Percentiles rank a stretch among this genome's conserved stretches.
Conservation (phyloP, 2,329 filamentous ascomycete species). For the Scedosporium aurantiacum region DNA sequence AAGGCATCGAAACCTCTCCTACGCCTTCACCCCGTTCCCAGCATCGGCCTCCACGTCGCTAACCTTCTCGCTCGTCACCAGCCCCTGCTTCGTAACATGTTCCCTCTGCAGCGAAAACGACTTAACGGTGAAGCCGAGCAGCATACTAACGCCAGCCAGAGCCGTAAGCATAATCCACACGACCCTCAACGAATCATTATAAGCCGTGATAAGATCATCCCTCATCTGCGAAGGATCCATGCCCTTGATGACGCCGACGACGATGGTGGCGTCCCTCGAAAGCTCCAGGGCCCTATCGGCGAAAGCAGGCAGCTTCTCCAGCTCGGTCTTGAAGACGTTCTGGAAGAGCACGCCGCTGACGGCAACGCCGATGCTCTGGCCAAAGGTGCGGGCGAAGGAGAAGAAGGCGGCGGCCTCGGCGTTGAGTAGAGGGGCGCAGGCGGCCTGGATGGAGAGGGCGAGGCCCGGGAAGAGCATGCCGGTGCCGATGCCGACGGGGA, state of each 20-base stretch:
- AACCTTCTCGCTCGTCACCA: conserved; percentile 11
- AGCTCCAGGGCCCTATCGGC: conserved; percentile 30
- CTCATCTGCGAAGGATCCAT: conserved; percentile 27
- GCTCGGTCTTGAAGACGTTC: conserved; percentile 45
- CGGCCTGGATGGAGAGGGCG: conserved; percentile 52
- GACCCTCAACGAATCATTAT: conserved; percentile 19
- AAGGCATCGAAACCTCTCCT: background rate
- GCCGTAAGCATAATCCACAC: conserved; percentile 23
- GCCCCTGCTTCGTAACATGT: conserved; percentile 18
- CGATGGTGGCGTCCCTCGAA: conserved; percentile 44
- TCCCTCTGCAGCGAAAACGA: conserved; percentile 20
- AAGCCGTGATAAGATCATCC: conserved; percentile 19
- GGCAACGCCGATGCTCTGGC: conserved; percentile 17
- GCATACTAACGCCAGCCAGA: conserved; percentile 18
- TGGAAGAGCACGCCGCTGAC: conserved; percentile 57
- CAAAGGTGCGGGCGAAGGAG: conserved; percentile 36
- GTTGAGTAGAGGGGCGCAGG: conserved; percentile 31
- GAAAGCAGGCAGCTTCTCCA: conserved; percentile 35
- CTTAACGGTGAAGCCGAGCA: conserved; percentile 20
- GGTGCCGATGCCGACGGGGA: conserved; percentile 48
- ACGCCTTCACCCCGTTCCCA: background rate
- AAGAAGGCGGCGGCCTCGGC: conserved; percentile 54
- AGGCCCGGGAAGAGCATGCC: conserved; percentile 57
- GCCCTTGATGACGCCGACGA: conserved; percentile 46
- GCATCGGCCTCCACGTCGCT: background rate